Percentiles rank a stretch among this genome's conserved stretches.
Conservation (phyloP, 2,329 filamentous ascomycete genomes). For the Ophiostoma novo-ulmi region DNA sequence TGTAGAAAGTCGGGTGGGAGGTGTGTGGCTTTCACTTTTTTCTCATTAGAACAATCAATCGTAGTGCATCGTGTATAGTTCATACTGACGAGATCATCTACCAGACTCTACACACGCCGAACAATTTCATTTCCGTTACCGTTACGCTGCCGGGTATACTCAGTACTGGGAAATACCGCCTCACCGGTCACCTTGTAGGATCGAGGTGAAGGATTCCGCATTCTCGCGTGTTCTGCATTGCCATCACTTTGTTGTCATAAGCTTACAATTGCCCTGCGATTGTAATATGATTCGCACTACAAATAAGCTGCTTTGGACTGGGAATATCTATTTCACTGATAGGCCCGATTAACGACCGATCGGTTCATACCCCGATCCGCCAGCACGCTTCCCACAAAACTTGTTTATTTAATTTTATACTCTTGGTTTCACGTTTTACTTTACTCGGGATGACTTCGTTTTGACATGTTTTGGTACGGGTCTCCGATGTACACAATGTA, state of each 20-base stretch:
- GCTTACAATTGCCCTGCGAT: too few relatives aligned
- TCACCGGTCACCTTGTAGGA: neutral
- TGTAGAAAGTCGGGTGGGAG: neutral
- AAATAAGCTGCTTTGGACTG: too few relatives aligned
- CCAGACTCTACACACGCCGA: neutral
- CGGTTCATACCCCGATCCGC: neutral
- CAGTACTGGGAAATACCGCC: too few relatives aligned
- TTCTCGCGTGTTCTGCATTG: neutral
- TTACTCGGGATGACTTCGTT: too few relatives aligned
- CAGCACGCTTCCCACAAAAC: neutral
- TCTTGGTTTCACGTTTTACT: neutral
- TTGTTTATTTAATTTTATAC: too few relatives aligned
- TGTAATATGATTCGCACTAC: too few relatives aligned
- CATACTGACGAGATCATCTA: neutral
- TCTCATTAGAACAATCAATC: neutral
- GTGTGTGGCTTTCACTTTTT: neutral
- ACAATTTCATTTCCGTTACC: neutral
- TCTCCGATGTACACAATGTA: too few relatives aligned
- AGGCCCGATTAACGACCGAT: neutral
- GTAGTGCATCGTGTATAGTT: neutral
- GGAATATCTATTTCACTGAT: neutral
- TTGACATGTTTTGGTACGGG: too few relatives aligned
- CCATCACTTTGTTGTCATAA: neutral
- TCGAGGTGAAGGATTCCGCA: neutral
- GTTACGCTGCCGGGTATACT: neutral